A percentile compares a stretch with the other conserved stretches of the same genome.
These are phyloP conservation scores for Ceratobasidium sp. DNA, from an alignment of 1,284 basidiomycete species.

Conservation along the genomic window DNA sequence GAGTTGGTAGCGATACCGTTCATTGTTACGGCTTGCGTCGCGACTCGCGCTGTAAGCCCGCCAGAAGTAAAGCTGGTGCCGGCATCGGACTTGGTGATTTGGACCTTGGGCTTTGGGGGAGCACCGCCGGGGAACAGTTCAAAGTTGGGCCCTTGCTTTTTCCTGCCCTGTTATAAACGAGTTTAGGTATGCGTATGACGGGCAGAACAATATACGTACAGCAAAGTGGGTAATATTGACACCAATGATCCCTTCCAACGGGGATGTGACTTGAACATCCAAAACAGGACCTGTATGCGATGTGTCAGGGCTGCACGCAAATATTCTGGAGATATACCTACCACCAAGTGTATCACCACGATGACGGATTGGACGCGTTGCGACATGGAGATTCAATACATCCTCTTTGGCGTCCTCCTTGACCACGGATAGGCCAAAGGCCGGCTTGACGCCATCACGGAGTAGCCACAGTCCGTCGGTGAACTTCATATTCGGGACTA, in stretches of 20 bases:
- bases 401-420: slow-evolving; percentile 58
- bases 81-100: slow-evolving; percentile 57
- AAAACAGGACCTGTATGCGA: slow-evolving; percentile 63
- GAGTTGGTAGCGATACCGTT: slow-evolving; percentile 52
- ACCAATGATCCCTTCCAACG: slow-evolving; percentile 74
- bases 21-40: slow-evolving; percentile 53
- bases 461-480: slow-evolving; percentile 75
- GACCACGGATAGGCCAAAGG: slow-evolving; percentile 61
- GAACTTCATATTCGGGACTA: slow-evolving; percentile 54
- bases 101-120: slow-evolving; percentile 61
- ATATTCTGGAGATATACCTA: slow-evolving; percentile 55
- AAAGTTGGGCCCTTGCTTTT: slow-evolving; percentile 62
- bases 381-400: slow-evolving; percentile 70
- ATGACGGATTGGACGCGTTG: slow-evolving; percentile 73
- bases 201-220: slow-evolving; percentile 44
- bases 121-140: slow-evolving; percentile 73
- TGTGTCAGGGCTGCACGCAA: neutral
- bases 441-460: slow-evolving; percentile 72
- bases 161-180: slow-evolving; percentile 49
- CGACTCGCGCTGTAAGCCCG: slow-evolving; percentile 62
- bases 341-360: slow-evolving; percentile 77
- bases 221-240: slow-evolving; percentile 74
- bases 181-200: slow-evolving; percentile 8
- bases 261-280: slow-evolving; percentile 71
- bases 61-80: slow-evolving; percentile 59